Conservation (phyloP, 2,329 filamentous ascomycete genomes). For the Pseudomassariella vexata region DNA sequence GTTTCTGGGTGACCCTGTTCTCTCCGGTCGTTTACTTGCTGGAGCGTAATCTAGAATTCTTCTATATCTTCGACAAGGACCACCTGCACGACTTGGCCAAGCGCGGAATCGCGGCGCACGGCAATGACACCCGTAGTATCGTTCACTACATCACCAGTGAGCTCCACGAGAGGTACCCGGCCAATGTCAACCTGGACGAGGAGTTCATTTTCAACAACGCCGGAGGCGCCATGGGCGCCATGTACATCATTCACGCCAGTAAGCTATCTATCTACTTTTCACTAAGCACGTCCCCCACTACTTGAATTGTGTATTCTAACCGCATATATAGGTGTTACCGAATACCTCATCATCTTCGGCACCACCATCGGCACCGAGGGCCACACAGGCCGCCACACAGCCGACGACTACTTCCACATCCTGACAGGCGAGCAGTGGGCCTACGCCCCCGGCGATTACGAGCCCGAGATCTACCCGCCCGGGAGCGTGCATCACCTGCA, state of each 20-base stretch:
- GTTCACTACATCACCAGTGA: constrained; percentile 66
- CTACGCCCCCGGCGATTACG: constrained; percentile 63
- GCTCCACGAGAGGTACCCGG: constrained; percentile 47
- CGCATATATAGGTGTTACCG: constrained; percentile 58
- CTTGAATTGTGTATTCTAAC: constrained; percentile 6
- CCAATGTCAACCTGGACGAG: constrained; percentile 62
- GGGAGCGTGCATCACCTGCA: constrained; percentile 67
- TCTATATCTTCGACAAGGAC: constrained; percentile 71
- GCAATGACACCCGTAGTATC: constrained; percentile 67
- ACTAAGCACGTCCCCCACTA: background rate
- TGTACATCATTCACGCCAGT: constrained; percentile 88
- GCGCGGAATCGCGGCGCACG: constrained; percentile 61
- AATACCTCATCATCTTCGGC: constrained; percentile 87
- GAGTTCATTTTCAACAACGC: constrained; percentile 93
- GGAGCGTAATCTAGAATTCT: constrained; percentile 52
- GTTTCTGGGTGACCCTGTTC: too few species aligned
- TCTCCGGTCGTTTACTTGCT: constrained; percentile 47
- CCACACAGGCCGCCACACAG: constrained; percentile 81
- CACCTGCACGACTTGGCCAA: constrained; percentile 64
- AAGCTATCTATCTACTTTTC: constrained; percentile 24
- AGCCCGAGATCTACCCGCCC: constrained; percentile 62
- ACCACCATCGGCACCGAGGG: constrained; percentile 81
- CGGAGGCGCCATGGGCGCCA: constrained; percentile 84
- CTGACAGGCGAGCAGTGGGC: constrained; percentile 71
- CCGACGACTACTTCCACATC: constrained; percentile 94